Conservation (phyloP, 306 rosid species). For the Malus orientalis region DNA sequence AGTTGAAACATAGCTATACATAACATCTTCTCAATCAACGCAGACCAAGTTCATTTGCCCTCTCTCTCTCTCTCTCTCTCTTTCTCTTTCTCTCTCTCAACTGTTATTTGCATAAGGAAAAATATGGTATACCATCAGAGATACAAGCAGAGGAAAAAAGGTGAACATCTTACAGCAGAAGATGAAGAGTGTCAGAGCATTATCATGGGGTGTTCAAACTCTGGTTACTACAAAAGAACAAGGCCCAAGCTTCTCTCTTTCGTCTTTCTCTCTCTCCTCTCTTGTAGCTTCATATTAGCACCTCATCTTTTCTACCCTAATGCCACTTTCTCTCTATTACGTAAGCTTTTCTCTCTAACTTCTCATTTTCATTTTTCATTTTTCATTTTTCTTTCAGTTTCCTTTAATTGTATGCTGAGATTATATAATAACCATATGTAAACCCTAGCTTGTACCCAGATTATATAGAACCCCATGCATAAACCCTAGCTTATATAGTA, state of each 20-base stretch:
- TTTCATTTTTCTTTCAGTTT: neutral
- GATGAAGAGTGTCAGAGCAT: conserved; percentile 43
- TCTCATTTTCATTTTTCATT: neutral
- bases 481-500: neutral
- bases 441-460: too few relatives aligned
- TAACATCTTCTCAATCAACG: neutral
- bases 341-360: conserved; percentile 24
- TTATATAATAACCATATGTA: neutral
- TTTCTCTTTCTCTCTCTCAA: neutral
- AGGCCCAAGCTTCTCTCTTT: conserved; percentile 52
- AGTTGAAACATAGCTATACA: neutral
- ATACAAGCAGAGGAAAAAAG: conserved; percentile 37
- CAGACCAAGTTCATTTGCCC: neutral
- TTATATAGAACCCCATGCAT: neutral
- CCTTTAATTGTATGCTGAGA: neutral
- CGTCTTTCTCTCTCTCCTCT: conserved; percentile 52
- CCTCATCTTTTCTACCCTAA: conserved; percentile 41
- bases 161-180: neutral
- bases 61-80: neutral
- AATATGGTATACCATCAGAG: conserved; percentile 56
- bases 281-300: conserved; percentile 39
- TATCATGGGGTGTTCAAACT: conserved; percentile 33
- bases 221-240: conserved; percentile 44
- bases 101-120: neutral
- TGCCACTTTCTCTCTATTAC: conserved; percentile 24